phyloP scores from a whole-genome alignment of 2,329 filamentous ascomycete species.

The Xylaria multiplex region DNA sequence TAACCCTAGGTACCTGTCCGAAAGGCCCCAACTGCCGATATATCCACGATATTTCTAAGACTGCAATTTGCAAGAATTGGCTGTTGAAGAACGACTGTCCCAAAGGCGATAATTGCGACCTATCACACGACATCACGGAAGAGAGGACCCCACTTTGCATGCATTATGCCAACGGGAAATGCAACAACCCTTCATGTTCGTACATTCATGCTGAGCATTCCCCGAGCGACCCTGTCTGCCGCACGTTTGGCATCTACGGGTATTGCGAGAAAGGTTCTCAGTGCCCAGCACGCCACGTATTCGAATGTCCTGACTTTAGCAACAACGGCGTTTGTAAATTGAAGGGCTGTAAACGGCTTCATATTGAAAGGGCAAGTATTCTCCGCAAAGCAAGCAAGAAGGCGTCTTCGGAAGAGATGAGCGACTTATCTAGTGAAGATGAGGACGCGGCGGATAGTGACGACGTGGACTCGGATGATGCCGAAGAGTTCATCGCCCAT shows the following conservation, averaged over 20 bases:
- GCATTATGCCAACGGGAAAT: slow-evolving; percentile 90
- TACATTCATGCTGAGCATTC: slow-evolving; percentile 87
- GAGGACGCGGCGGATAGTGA: slow-evolving; percentile 76
- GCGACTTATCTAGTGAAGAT: slow-evolving; percentile 82
- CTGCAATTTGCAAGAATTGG: slow-evolving; percentile 90
- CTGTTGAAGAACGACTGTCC: slow-evolving; percentile 81
- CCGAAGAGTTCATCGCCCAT: slow-evolving; percentile 71
- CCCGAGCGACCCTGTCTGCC: slow-evolving; percentile 81
- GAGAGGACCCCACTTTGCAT: slow-evolving; percentile 88
- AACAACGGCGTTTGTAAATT: slow-evolving; percentile 86
- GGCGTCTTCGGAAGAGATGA: slow-evolving; percentile 61
- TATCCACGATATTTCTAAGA: slow-evolving; percentile 84
- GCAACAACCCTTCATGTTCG: slow-evolving; percentile 84
- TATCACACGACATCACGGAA: slow-evolving; percentile 86
- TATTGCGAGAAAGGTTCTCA: slow-evolving; percentile 85
- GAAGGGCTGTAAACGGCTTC: slow-evolving; percentile 83
- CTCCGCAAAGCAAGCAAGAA: slow-evolving; percentile 72
- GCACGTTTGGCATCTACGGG: slow-evolving; percentile 83
- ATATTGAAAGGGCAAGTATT: slow-evolving; percentile 86
- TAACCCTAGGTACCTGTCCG: slow-evolving; percentile 77
- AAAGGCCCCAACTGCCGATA: slow-evolving; percentile 84
- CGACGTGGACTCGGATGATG: slow-evolving; percentile 81
- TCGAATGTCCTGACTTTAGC: slow-evolving; percentile 95
- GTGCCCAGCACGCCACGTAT: slow-evolving; percentile 85
- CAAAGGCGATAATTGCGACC: slow-evolving; percentile 82